A percentile compares a stretch with the other conserved stretches of the same genome.
These are phyloP conservation scores for Mycena albidolilacea DNA, from an alignment of 768 basidiomycete species.

Conservation along the genomic window DNA sequence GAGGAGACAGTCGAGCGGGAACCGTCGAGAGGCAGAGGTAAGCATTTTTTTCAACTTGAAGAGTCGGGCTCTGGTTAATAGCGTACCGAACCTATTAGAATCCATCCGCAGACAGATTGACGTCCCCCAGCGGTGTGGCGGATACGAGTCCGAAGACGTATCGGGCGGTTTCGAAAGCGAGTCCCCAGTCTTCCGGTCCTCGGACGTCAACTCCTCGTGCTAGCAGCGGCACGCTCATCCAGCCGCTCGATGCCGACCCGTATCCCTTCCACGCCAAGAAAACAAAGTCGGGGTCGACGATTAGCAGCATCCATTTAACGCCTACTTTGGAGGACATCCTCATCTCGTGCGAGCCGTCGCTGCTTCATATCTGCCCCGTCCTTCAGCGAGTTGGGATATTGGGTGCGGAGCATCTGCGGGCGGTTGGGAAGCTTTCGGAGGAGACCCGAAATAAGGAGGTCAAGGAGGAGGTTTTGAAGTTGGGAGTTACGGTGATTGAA, in stretches of 20 bases:
- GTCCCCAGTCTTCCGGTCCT: slow-evolving; percentile 16
- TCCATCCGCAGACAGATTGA: not conserved
- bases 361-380: slow-evolving; percentile 73
- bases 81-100: not conserved
- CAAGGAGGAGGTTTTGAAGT: slow-evolving; percentile 76
- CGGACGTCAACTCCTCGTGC: slow-evolving; percentile 37
- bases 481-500: slow-evolving; percentile 80
- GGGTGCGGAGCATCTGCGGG: slow-evolving; percentile 72
- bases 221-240: slow-evolving; percentile 32
- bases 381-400: slow-evolving; percentile 72
- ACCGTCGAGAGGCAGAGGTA: slow-evolving; percentile 2
- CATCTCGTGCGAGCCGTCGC: slow-evolving; percentile 73
- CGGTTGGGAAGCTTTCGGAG: slow-evolving; percentile 72
- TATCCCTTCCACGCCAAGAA: slow-evolving; percentile 32
- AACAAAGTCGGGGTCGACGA: slow-evolving; percentile 26
- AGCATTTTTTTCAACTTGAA: not conserved
- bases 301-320: slow-evolving; percentile 36
- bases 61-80: not conserved
- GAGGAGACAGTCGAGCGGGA: slow-evolving; percentile 4
- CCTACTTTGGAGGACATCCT: slow-evolving; percentile 68
- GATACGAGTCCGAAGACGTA: slow-evolving; percentile 13
- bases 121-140: not conserved
- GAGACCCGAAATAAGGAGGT: slow-evolving; percentile 79
- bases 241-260: not conserved
- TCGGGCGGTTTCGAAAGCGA: slow-evolving; percentile 4